Evolutionary conservation across 495 filamentous ascomycete species (phyloP).

Genomic region (Bombardia bombarda): DNA sequence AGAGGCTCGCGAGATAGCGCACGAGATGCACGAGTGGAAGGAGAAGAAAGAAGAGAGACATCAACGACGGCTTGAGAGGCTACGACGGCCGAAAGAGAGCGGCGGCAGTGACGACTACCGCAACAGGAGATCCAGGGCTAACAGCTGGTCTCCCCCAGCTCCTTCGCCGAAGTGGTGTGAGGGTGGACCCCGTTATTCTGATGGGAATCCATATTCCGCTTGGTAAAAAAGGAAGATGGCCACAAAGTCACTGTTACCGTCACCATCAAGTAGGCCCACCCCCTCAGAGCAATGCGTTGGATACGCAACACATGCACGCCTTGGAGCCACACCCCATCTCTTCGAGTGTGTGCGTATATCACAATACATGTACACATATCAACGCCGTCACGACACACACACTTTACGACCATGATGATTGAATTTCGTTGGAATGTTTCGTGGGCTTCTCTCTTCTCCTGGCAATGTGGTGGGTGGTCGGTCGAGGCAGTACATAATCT

Average conservation of each 20-base stretch:
- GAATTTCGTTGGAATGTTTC: too few species aligned
- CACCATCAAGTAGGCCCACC: constrained; percentile 3
- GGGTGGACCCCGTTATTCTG: constrained; percentile 39
- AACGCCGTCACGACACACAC: background rate
- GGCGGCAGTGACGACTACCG: constrained; percentile 11
- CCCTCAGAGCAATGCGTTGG: too few species aligned
- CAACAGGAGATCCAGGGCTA: constrained; percentile 30
- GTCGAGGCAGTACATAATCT: too few species aligned
- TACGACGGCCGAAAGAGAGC: constrained; percentile 9
- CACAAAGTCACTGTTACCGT: too few species aligned
- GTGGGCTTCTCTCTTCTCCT: too few species aligned
- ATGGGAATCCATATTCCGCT: constrained; percentile 45
- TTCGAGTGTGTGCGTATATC: too few species aligned
- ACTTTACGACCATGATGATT: too few species aligned
- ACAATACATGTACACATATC: background rate
- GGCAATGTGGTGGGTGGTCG: too few species aligned
- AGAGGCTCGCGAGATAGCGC: constrained; percentile 33
- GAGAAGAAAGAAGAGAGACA: constrained; percentile 32
- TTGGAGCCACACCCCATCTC: too few species aligned
- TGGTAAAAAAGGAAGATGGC: constrained; percentile 21
- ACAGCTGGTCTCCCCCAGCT: constrained; percentile 30
- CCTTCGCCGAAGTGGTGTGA: constrained; percentile 26
- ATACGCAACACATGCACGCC: too few species aligned
- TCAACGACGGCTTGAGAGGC: constrained; percentile 29
- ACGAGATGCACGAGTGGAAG: constrained; percentile 36